Conservation (phyloP, 495 filamentous ascomycete species). For the Tuber aestivum region DNA sequence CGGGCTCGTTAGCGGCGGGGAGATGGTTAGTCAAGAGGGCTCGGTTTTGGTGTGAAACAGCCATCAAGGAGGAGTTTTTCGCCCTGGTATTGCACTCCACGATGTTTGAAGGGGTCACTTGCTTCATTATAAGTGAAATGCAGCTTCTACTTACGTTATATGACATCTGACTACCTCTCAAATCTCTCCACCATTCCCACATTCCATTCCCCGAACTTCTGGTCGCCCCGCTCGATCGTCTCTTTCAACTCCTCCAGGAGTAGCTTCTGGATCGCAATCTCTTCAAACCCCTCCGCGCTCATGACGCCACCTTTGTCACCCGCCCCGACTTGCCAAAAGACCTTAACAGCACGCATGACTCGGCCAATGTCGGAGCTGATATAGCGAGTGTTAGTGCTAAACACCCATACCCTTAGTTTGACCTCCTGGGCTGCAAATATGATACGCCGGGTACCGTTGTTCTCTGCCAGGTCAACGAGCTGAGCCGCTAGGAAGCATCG, state of each 20-base stretch:
- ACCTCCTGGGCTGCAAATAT: constrained; percentile 12
- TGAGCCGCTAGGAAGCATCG: constrained; percentile 31
- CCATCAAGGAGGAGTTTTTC: not conserved
- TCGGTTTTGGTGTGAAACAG: not conserved
- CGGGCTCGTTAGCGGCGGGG: not conserved
- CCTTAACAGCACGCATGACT: constrained; percentile 34
- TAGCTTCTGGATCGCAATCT: constrained; percentile 17
- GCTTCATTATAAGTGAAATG: not conserved
- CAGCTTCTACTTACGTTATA: not conserved
- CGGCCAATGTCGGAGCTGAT: constrained; percentile 27
- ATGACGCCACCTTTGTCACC: constrained; percentile 18
- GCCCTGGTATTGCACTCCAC: too few relatives aligned
- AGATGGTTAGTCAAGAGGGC: not conserved
- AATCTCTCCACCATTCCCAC: constrained; percentile 34
- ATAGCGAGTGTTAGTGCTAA: constrained; percentile 63
- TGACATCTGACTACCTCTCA: constrained; percentile 4
- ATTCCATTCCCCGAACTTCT: constrained; percentile 28
- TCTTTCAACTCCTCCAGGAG: constrained; percentile 22
- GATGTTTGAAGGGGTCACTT: not conserved
- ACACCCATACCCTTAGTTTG: constrained; percentile 56
- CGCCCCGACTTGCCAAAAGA: constrained; percentile 28
- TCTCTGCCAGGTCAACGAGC: constrained; percentile 20
- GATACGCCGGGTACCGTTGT: constrained; percentile 22
- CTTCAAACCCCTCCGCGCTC: constrained; percentile 30
- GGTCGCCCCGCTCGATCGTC: constrained; percentile 3